Percentiles rank a stretch among this genome's conserved stretches.
These are phyloP conservation scores for Paramecium tetraurelia DNA, from an alignment of 73 alveolate genomes.

Conservation along the genomic window DNA sequence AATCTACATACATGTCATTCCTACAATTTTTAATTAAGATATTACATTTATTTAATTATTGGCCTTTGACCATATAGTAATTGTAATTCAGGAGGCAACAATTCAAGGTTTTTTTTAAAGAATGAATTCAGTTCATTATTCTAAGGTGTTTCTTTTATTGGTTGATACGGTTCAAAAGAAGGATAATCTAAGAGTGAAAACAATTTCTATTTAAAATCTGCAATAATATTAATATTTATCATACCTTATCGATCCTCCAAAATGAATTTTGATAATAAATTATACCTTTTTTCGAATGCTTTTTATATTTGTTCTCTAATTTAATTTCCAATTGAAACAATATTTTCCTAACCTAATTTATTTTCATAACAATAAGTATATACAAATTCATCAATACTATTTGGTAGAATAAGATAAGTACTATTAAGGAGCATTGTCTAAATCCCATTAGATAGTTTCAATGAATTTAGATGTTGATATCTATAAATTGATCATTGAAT, in stretches of 20 bases:
- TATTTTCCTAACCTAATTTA: not conserved
- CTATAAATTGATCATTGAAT: not conserved
- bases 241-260: not conserved
- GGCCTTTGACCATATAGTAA: not conserved
- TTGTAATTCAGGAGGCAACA: not conserved
- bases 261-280: not conserved
- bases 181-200: not conserved
- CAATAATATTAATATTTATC: not conserved
- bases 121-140: not conserved
- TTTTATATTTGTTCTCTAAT: conserved; percentile 37
- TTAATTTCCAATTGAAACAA: not conserved
- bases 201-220: not conserved
- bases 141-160: not conserved
- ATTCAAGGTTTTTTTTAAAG: not conserved
- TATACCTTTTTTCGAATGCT: not conserved
- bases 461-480: not conserved
- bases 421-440: not conserved
- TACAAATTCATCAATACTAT: conserved; percentile 6
- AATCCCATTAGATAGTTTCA: conserved; percentile 1
- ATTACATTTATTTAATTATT: not conserved
- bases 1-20: not conserved
- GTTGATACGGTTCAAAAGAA: not conserved
- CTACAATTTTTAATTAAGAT: not conserved
- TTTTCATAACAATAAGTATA: not conserved
- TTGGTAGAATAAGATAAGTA: not conserved